A percentile compares a stretch with the other conserved stretches of the same genome.
These are phyloP conservation scores for Xanthoconium stramineum DNA, from an alignment of 768 basidiomycete genomes.

Conservation along the genomic window DNA sequence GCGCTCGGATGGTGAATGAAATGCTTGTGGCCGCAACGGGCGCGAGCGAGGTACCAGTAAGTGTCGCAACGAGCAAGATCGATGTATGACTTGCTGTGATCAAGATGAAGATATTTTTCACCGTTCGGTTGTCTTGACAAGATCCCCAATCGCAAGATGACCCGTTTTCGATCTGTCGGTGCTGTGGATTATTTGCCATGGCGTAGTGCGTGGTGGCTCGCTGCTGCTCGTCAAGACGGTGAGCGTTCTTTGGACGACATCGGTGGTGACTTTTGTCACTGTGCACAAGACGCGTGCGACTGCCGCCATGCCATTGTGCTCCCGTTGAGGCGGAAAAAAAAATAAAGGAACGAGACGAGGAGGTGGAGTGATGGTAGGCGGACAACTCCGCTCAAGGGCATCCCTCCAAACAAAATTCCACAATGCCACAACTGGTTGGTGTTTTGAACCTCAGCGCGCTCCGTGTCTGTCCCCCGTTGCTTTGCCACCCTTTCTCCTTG, in stretches of 20 bases:
- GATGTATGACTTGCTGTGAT: constrained; percentile 20
- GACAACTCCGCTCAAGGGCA: constrained; percentile 19
- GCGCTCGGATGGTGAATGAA: constrained; percentile 10
- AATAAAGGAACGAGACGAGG: background rate
- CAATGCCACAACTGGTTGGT: constrained; percentile 15
- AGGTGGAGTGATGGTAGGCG: background rate
- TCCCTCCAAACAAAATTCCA: constrained; percentile 8
- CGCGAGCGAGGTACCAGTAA: constrained; percentile 19
- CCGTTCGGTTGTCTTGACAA: constrained; percentile 20
- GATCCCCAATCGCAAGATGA: constrained; percentile 6
- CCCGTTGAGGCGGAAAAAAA: background rate
- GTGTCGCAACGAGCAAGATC: constrained; percentile 20
- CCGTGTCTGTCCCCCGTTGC: too few species aligned
- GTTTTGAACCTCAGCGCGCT: constrained; percentile 4
- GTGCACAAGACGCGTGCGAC: constrained; percentile 11
- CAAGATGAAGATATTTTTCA: constrained; percentile 26
- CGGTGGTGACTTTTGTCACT: background rate
- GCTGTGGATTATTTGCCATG: constrained; percentile 2
- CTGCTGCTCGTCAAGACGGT: constrained; percentile 10
- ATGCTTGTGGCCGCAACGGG: constrained; percentile 13
- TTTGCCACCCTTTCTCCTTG: too few species aligned
- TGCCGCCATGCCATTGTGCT: background rate
- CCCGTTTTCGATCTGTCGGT: background rate
- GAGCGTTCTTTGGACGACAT: background rate
- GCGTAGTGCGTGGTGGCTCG: background rate